Evolutionary conservation across 2,329 filamentous ascomycete genomes (phyloP).

Genomic region (Fusarium denticulatum): DNA sequence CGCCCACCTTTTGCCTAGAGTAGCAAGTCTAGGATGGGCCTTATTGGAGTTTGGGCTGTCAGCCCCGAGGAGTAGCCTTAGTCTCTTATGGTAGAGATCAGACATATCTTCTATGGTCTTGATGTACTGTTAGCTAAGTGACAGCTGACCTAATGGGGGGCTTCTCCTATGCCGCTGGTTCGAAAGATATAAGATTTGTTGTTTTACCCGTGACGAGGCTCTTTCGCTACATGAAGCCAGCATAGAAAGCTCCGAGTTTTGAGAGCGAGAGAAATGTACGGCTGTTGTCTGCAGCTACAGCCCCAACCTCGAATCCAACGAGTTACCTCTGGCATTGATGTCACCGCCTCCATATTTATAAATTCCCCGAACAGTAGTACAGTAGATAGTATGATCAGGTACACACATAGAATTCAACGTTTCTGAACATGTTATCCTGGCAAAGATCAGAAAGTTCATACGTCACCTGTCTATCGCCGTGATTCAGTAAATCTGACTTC

Average conservation of each 20-base stretch:
- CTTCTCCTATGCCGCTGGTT: fast-evolving
- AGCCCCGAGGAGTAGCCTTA: fast-evolving
- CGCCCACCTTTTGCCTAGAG: background rate
- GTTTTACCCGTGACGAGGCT: fast-evolving
- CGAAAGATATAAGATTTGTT: too few relatives aligned
- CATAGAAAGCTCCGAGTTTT: fast-evolving
- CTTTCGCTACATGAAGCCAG: background rate
- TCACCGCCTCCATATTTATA: fast-evolving
- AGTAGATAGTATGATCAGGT: too few relatives aligned
- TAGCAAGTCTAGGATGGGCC: background rate
- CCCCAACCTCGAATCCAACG: fast-evolving
- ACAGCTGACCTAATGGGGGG: background rate
- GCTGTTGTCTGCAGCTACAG: background rate
- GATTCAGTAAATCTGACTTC: background rate
- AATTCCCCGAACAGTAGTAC: fast-evolving
- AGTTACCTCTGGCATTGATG: background rate
- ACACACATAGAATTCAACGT: fast-evolving
- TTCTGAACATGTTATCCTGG: background rate
- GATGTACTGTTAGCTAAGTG: background rate
- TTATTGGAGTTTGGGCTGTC: too few relatives aligned
- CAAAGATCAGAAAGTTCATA: background rate
- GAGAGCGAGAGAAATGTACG: fast-evolving
- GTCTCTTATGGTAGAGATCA: background rate
- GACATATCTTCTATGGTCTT: background rate
- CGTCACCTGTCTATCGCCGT: fast-evolving